Evolutionary conservation across 805 yeast species (phyloP).

Genomic region (Metschnikowia continentalis): DNA sequence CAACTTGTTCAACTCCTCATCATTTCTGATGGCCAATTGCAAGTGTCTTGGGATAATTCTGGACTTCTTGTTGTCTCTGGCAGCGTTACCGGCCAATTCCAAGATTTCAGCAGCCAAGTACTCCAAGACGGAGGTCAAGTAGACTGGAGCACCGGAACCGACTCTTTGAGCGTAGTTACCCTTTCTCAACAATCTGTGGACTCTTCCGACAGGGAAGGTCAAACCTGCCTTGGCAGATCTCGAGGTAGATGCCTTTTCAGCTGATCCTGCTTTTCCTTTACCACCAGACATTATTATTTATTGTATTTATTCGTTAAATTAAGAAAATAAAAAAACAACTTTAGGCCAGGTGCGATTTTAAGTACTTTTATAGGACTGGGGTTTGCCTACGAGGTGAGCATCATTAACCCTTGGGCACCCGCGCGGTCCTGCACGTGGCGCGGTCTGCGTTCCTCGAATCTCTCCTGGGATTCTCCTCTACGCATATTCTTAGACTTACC

Average conservation of each 20-base stretch:
- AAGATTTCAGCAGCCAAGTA: conserved; percentile 49
- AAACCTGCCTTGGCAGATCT: conserved; percentile 49
- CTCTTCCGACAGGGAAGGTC: conserved; percentile 50
- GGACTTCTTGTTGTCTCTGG: conserved; percentile 86
- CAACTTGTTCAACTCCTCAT: conserved; percentile 49
- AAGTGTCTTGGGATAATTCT: conserved; percentile 51
- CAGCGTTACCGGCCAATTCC: conserved; percentile 51
- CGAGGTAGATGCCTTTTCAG: conserved; percentile 47
- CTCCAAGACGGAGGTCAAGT: conserved; percentile 47
- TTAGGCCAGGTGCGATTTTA: conserved; percentile 7
- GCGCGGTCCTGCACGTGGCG: conserved; percentile 10
- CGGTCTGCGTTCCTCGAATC: conserved; percentile 8
- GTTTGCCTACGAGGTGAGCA: conserved; percentile 7
- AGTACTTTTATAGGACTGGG: conserved; percentile 7
- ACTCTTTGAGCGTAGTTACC: conserved; percentile 51
- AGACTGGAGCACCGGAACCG: conserved; percentile 51
- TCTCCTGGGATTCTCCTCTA: conserved; percentile 14
- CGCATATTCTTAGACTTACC: conserved; percentile 14
- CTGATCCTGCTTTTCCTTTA: conserved; percentile 41
- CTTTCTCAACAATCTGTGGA: conserved; percentile 48
- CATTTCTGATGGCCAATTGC: conserved; percentile 51
- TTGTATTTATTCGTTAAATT: conserved; percentile 7
- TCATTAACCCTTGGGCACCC: conserved; percentile 3
- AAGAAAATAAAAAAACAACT: conserved; percentile 2
- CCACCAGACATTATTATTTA: conserved; percentile 22